Evolutionary conservation across 23 red algal species (phyloP).

Genomic region (Gracilaria gracilis): DNA sequence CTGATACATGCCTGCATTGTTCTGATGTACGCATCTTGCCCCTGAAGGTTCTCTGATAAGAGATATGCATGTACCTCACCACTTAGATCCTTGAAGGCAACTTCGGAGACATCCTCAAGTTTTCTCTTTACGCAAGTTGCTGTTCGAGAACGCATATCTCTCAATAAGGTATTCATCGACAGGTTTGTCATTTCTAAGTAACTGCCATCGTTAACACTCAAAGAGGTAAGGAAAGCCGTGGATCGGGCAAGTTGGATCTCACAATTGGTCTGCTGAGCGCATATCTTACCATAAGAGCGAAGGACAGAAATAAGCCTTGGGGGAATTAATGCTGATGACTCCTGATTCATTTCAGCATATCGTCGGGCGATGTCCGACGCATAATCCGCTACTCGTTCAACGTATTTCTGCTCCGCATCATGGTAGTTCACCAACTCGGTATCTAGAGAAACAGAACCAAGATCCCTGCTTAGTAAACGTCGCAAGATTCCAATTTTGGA

Average conservation of each 20-base stretch:
- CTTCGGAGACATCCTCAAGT: conserved; percentile 30
- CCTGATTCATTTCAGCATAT: conserved; percentile 12
- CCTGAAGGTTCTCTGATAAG: conserved; percentile 18
- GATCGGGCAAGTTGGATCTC: conserved; percentile 28
- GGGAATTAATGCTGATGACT: neutral
- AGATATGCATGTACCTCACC: conserved; percentile 24
- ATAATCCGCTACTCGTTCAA: conserved; percentile 32
- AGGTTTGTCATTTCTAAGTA: conserved; percentile 18
- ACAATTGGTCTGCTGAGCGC: conserved; percentile 23
- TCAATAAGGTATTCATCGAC: neutral
- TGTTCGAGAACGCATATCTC: conserved; percentile 34
- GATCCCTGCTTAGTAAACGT: neutral
- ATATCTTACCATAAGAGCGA: conserved; percentile 33
- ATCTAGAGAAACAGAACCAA: conserved; percentile 33
- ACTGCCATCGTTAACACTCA: conserved; percentile 33
- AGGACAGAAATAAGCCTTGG: conserved; percentile 5
- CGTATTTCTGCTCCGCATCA: neutral
- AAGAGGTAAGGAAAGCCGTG: conserved; percentile 17
- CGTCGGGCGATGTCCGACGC: conserved; percentile 16
- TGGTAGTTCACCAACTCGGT: neutral
- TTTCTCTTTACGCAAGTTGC: conserved; percentile 31
- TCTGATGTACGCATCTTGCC: conserved; percentile 22
- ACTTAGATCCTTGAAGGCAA: conserved; percentile 9
- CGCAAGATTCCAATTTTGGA: conserved; percentile 20
- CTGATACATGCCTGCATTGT: conserved; percentile 29